Evolutionary conservation across 805 yeast genomes (phyloP).

Genomic region (Pichia kluyveri): DNA sequence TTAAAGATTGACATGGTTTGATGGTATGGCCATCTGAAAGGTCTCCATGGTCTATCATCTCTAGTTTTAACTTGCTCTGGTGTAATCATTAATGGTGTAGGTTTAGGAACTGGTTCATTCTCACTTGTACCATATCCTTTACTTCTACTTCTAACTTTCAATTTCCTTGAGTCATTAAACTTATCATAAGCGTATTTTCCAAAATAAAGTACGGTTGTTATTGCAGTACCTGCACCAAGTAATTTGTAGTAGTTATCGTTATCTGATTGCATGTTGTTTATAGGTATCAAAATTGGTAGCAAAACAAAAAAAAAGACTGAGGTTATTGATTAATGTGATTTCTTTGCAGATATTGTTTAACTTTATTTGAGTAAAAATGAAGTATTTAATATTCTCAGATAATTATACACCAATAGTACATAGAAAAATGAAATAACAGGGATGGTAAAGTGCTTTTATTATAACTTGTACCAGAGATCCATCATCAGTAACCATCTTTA

Average conservation of each 20-base stretch:
- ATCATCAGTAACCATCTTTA: neutral
- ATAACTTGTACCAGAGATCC: too few species aligned
- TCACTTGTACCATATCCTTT: slow-evolving; percentile 14
- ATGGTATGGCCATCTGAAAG: slow-evolving; percentile 73
- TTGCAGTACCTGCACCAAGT: slow-evolving; percentile 18
- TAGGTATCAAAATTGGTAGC: neutral
- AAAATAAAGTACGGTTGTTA: slow-evolving; percentile 14
- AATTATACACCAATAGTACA: too few species aligned
- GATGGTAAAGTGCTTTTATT: neutral
- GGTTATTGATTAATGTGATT: too few species aligned
- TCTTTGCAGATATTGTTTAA: neutral
- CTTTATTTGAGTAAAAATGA: neutral
- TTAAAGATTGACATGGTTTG: slow-evolving; percentile 71
- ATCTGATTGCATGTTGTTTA: neutral
- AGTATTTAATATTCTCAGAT: too few species aligned
- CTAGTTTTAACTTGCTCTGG: slow-evolving; percentile 58
- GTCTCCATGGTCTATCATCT: slow-evolving; percentile 76
- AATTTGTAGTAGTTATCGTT: slow-evolving; percentile 8
- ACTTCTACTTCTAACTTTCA: neutral
- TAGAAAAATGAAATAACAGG: too few species aligned
- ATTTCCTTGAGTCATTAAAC: neutral
- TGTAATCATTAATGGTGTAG: slow-evolving; percentile 53
- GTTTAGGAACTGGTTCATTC: slow-evolving; percentile 30
- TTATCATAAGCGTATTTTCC: slow-evolving; percentile 3
- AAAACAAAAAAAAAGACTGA: neutral